These are phyloP conservation scores for Candida corydali DNA, from an alignment of 805 yeast species.

Conservation along the genomic window DNA sequence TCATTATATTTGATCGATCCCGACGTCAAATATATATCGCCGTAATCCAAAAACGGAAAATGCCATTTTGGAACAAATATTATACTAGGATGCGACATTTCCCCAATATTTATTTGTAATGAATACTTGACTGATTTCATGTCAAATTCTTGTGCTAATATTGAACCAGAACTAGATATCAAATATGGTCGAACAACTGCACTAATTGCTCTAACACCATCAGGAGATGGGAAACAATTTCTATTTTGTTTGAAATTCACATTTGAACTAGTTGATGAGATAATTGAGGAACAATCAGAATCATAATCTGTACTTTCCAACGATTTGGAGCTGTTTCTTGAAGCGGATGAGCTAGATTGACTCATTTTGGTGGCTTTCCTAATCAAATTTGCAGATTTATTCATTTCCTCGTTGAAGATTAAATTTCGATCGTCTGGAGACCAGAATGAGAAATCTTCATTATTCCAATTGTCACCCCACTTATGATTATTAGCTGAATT, in stretches of 20 bases:
- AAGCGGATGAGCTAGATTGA: constrained; percentile 3
- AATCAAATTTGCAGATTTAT: constrained; percentile 1
- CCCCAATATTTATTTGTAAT: constrained; percentile 37
- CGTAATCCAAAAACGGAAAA: constrained; percentile 47
- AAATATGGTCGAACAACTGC: constrained; percentile 81
- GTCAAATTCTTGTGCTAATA: constrained; percentile 56
- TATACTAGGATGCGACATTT: constrained; percentile 42
- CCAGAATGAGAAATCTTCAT: constrained; percentile 90
- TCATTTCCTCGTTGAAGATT: constrained; percentile 5
- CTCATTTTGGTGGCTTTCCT: constrained; percentile 4
- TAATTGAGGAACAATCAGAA: constrained; percentile 11
- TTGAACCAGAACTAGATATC: constrained; percentile 56
- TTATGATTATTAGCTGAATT: constrained; percentile 66
- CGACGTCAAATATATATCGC: constrained; percentile 46
- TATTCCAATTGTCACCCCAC: constrained; percentile 92
- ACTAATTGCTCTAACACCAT: constrained; percentile 70
- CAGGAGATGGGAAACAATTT: constrained; percentile 38
- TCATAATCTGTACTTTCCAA: constrained; percentile 9
- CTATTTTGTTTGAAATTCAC: constrained; percentile 22
- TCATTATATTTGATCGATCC: constrained; percentile 56
- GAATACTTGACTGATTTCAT: constrained; percentile 43
- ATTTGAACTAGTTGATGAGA: constrained; percentile 19
- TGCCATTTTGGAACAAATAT: constrained; percentile 74
- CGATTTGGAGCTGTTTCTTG: background rate
- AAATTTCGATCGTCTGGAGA: constrained; percentile 55